Percentiles rank a stretch among this genome's conserved stretches.
These are phyloP conservation scores for Chalciporus pseudorubinellus DNA, from an alignment of 768 basidiomycete genomes.

Conservation along the genomic window DNA sequence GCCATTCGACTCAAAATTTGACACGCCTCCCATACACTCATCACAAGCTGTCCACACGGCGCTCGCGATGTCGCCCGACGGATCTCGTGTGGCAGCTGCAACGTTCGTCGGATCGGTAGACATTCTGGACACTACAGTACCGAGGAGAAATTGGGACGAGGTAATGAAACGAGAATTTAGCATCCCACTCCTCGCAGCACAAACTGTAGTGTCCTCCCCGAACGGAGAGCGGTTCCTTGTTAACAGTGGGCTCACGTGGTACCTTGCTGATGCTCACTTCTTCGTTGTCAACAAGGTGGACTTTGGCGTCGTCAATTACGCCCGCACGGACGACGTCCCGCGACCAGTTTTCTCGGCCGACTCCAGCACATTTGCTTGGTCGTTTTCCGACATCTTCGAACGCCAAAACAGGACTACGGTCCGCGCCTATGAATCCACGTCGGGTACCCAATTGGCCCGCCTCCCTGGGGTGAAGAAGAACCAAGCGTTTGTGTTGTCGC, in stretches of 20 bases:
- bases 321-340: background rate
- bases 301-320: background rate
- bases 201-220: slow-evolving; percentile 3
- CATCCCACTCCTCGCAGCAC: background rate
- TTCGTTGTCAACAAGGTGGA: slow-evolving; percentile 8
- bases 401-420: slow-evolving; percentile 1
- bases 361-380: slow-evolving; percentile 7
- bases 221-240: slow-evolving; percentile 9
- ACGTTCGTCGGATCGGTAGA: slow-evolving; percentile 2
- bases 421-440: slow-evolving; percentile 5
- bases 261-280: slow-evolving; percentile 1
- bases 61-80: slow-evolving; percentile 20
- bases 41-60: slow-evolving; percentile 2
- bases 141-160: slow-evolving; percentile 8
- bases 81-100: slow-evolving; percentile 12
- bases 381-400: slow-evolving; percentile 1
- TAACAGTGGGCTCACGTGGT: background rate
- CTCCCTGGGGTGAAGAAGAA: slow-evolving; percentile 8
- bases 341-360: slow-evolving; percentile 9
- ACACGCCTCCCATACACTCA: background rate
- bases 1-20: background rate
- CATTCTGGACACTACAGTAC: slow-evolving; percentile 9
- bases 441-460: slow-evolving; percentile 1
- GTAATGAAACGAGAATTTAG: background rate
- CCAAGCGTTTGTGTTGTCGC: slow-evolving; percentile 2